Evolutionary conservation across 75 land plant species (phyloP), one percentile per base, ranked within the genome.

Genomic region (Cunninghamia lanceolata): DNA sequence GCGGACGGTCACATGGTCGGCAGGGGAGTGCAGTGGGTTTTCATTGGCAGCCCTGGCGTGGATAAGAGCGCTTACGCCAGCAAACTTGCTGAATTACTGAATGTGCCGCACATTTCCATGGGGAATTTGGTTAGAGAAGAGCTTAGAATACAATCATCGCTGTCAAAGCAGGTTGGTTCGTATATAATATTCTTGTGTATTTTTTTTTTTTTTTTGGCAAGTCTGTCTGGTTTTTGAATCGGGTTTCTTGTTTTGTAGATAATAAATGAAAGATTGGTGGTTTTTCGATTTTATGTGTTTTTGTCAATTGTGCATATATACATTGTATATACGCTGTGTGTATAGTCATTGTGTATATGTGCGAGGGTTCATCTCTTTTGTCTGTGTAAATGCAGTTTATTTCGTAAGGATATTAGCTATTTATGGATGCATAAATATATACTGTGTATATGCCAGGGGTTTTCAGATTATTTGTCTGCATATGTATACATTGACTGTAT

Each of bases 1-100:
- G 21, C 88, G 77, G 73, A 43, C 56, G 90, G 89, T 34, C 43
- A 84, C 82, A 75, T 15, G 43, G 84, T 89, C 40, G 75, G 85
- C 82, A 86, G 94, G 75, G 96, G 96, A 30, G 90, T 91, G 66
- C 94, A 93, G 86, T 95, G 96, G 96, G 95, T 93, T 82, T 82
- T 95, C 53, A 88, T 95, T 28, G 95, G 96, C 19, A 89, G 85
- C 50, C 93, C 93, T 14, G 91, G 92, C 16, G 95, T 88, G 63
- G 90, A 89, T 85, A 92, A 90, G 85, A 88, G 86, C 50, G 81
- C 93, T 40, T 93, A 92, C 71, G 96, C 96, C 35, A 85, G 87
- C 70, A 78, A 92, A 82, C 87, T 95, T 34, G 88, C 96, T 45
- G 86, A 87, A 87, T 92, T 93, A 25, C 90, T 94, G 25, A 86